Conservation (phyloP, 1,284 basidiomycete genomes). For the Acaromyces ingoldii region DNA sequence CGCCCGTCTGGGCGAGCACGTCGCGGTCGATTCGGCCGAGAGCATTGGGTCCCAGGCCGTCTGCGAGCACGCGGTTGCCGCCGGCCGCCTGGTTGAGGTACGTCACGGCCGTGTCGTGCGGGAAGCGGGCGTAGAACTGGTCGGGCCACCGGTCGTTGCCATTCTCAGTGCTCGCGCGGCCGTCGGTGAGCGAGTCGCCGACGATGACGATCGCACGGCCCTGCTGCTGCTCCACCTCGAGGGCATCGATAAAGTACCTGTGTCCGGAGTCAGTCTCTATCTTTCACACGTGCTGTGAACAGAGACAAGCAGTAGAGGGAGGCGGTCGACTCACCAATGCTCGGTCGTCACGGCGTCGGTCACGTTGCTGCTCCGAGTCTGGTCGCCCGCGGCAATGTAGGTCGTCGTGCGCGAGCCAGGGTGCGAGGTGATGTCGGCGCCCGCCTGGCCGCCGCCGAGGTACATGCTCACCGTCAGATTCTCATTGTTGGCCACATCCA, state of each 20-base stretch:
- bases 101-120: constrained; percentile 54
- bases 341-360: too few relatives aligned
- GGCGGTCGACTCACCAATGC: too few relatives aligned
- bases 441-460: constrained; percentile 54
- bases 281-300: too few relatives aligned
- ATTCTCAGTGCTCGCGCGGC: constrained; percentile 53
- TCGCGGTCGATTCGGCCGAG: constrained; percentile 58
- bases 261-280: too few relatives aligned
- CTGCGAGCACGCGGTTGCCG: constrained; percentile 59
- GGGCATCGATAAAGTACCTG: too few relatives aligned
- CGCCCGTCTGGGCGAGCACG: constrained; percentile 56
- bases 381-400: constrained; percentile 55
- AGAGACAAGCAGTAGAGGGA: too few relatives aligned
- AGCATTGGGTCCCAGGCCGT: constrained; percentile 57
- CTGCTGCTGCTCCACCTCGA: constrained; percentile 53
- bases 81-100: constrained; percentile 58
- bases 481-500: background rate
- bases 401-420: constrained; percentile 58
- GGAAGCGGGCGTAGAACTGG: constrained; percentile 49
- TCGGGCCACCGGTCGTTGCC: constrained; percentile 58
- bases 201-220: constrained; percentile 54
- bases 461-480: constrained; percentile 42
- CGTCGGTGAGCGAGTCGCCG: constrained; percentile 59
- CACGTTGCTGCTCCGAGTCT: too few relatives aligned
- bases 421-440: constrained; percentile 55